Evolutionary conservation across 257 asterid genomes (phyloP).

Genomic region (Primulina eburnea): DNA sequence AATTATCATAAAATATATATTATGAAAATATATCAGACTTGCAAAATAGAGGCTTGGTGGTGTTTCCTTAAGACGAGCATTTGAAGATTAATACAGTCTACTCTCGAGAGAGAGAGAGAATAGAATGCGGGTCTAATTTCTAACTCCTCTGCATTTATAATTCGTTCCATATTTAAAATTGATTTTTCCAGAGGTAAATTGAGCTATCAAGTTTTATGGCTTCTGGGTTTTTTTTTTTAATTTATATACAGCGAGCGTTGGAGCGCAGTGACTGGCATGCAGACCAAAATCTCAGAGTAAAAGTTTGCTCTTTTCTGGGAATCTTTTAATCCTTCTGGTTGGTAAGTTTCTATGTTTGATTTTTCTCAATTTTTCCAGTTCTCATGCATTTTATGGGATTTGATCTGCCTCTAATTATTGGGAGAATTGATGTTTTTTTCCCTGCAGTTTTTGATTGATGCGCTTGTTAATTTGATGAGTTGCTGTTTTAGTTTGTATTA

Average conservation of each 20-base stretch:
- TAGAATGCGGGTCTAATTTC: constrained; percentile 44
- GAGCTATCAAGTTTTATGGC: constrained; percentile 29
- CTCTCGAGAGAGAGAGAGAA: constrained; percentile 6
- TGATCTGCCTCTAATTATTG: constrained; percentile 27
- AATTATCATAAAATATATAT: constrained; percentile 11
- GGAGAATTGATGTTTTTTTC: constrained; percentile 23
- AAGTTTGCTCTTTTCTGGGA: constrained; percentile 21
- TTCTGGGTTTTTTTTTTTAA: constrained; percentile 28
- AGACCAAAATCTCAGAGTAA: constrained; percentile 31
- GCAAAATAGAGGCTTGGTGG: constrained; percentile 12
- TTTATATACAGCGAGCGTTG: constrained; percentile 31
- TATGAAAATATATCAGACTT: background rate
- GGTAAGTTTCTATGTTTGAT: constrained; percentile 18
- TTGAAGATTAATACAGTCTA: background rate
- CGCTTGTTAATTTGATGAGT: constrained; percentile 29
- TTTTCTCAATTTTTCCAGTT: constrained; percentile 10
- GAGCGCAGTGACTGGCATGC: constrained; percentile 48
- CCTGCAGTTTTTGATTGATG: constrained; percentile 22
- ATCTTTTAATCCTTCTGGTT: constrained; percentile 31
- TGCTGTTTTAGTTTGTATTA: constrained; percentile 14
- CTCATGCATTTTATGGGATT: constrained; percentile 35
- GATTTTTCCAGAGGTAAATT: constrained; percentile 28
- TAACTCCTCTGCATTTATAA: constrained; percentile 15
- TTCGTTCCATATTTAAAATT: constrained; percentile 14
- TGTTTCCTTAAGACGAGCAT: constrained; percentile 15